Conservation (phyloP, 306 rosid species). For the Vigna trinervia region DNA sequence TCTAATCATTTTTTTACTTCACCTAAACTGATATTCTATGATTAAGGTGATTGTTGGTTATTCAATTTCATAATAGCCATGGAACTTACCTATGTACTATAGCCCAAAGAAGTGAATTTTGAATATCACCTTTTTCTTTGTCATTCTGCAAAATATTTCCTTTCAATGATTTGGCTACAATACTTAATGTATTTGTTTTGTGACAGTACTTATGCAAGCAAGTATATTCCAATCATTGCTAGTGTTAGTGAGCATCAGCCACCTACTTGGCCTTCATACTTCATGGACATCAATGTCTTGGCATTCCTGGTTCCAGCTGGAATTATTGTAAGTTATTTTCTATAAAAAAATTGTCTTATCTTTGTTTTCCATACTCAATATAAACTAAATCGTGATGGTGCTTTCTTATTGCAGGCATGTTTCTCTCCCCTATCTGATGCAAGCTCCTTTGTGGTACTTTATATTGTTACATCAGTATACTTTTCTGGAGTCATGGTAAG, state of each 20-base stretch:
- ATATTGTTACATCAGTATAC: conserved; percentile 87
- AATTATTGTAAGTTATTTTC: conserved; percentile 68
- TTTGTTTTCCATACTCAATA: not conserved
- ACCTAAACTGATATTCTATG: conserved; percentile 18
- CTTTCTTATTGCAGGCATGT: conserved; percentile 77
- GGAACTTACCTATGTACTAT: conserved; percentile 3
- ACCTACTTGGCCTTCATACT: conserved; percentile 99
- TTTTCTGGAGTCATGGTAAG: conserved; percentile 99
- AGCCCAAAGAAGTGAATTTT: conserved; percentile 20
- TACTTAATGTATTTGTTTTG: conserved; percentile 40
- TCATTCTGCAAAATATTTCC: conserved; percentile 34
- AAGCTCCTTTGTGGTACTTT: conserved; percentile 89
- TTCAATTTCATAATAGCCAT: conserved; percentile 28
- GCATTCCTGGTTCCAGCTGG: conserved; percentile 99
- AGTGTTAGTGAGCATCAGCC: conserved; percentile 99
- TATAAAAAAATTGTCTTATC: conserved; percentile 11
- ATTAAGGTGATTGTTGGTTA: conserved; percentile 40
- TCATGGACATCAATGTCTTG: conserved; percentile 98
- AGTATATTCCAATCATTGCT: conserved; percentile 99
- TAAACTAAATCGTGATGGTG: conserved; percentile 41
- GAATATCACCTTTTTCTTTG: not conserved
- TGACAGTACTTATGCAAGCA: conserved; percentile 98
- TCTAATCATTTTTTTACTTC: not conserved
- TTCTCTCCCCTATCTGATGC: conserved; percentile 94
- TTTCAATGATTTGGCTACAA: conserved; percentile 18